These are phyloP conservation scores for Penicillium frequentans DNA, from an alignment of 2,329 filamentous ascomycete species.

Conservation along the genomic window DNA sequence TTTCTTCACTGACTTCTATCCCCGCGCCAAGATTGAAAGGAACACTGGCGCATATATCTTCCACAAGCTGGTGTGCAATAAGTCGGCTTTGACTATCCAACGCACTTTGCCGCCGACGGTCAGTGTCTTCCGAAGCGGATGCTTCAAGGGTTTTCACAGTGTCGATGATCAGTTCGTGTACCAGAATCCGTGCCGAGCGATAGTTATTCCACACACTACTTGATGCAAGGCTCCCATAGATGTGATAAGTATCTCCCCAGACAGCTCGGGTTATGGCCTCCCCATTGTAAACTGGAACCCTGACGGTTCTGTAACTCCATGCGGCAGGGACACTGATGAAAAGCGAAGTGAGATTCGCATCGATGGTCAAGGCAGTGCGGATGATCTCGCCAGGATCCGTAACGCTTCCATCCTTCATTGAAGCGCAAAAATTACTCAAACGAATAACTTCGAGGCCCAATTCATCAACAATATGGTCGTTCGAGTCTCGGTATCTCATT, in stretches of 20 bases:
- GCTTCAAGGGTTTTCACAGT: background rate
- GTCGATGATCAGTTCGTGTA: constrained; percentile 10
- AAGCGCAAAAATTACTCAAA: constrained; percentile 3
- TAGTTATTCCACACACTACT: constrained; percentile 12
- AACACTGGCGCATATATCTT: constrained; percentile 14
- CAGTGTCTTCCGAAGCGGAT: background rate
- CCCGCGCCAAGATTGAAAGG: constrained; percentile 10
- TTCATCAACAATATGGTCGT: constrained; percentile 2
- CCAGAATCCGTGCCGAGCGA: constrained; percentile 5
- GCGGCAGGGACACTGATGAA: background rate
- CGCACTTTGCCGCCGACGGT: background rate
- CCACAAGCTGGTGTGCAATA: constrained; percentile 1
- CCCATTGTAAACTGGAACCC: background rate
- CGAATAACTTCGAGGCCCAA: background rate
- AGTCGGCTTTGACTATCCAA: constrained; percentile 1
- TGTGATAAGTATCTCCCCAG: constrained; percentile 10
- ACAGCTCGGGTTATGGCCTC: constrained; percentile 1
- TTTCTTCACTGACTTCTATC: background rate
- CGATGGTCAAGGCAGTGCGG: constrained; percentile 1
- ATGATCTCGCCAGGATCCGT: constrained; percentile 2
- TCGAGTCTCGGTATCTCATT: background rate
- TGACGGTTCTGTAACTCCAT: constrained; percentile 6
- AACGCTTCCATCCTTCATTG: background rate
- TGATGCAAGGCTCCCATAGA: constrained; percentile 4
- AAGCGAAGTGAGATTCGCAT: constrained; percentile 6